These are phyloP conservation scores for Aspergillus fumigatiaffinis DNA, from an alignment of 2,329 filamentous ascomycete genomes.

Conservation along the genomic window DNA sequence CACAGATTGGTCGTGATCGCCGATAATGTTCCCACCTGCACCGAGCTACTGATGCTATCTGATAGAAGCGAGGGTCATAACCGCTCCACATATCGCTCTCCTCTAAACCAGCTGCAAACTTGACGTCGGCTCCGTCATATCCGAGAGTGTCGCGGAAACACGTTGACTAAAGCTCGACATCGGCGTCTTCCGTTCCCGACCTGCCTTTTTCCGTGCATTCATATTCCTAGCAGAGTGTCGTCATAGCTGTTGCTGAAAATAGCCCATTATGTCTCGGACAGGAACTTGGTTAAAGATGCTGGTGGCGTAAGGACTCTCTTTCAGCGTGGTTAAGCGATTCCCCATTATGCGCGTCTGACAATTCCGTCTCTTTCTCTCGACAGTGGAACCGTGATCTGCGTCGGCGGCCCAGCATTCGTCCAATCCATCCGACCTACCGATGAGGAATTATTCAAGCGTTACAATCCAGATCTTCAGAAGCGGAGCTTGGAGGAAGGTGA, in stretches of 20 bases:
- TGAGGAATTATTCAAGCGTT: slow-evolving; percentile 83
- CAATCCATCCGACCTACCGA: slow-evolving; percentile 71
- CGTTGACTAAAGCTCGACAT: neutral
- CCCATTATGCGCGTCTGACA: neutral
- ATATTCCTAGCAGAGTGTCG: neutral
- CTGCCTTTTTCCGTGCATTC: neutral
- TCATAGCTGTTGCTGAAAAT: neutral
- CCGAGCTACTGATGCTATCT: too few species aligned
- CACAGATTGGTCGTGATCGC: neutral
- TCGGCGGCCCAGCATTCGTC: slow-evolving; percentile 83
- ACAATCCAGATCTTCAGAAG: slow-evolving; percentile 92
- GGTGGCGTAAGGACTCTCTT: slow-evolving; percentile 53
- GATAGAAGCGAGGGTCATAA: neutral
- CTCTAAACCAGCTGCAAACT: neutral
- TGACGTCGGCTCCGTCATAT: neutral
- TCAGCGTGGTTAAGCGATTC: slow-evolving; percentile 3
- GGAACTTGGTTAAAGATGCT: slow-evolving; percentile 64
- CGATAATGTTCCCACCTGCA: neutral
- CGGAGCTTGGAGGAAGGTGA: slow-evolving; percentile 75
- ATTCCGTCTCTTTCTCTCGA: slow-evolving; percentile 5
- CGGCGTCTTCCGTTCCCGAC: neutral
- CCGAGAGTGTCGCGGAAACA: too few species aligned
- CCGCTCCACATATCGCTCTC: neutral
- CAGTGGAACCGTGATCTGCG: slow-evolving; percentile 67
- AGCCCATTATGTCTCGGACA: slow-evolving; percentile 41